Conservation (phyloP, 139 green algal species). For the Parachlorella kessleri region DNA sequence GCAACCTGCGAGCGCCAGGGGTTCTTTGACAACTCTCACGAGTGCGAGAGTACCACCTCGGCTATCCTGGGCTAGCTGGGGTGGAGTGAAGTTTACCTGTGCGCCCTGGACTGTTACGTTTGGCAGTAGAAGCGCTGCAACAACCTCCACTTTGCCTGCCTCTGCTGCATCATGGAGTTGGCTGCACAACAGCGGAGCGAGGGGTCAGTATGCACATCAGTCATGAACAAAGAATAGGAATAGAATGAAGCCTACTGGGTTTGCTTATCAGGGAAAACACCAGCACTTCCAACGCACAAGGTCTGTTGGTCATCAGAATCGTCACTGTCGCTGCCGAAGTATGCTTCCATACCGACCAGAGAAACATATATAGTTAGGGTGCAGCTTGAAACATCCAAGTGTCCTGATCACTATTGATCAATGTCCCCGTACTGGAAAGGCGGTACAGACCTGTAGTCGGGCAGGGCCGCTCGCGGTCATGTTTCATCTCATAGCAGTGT, state of each 20-base stretch:
- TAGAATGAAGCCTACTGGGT: background rate
- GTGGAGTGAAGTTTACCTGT: background rate
- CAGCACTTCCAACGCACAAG: background rate
- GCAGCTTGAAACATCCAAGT: no score
- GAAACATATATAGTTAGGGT: no score
- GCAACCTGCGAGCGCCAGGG: no score
- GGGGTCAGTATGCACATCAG: background rate
- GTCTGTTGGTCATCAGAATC: background rate
- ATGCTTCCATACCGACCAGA: no score
- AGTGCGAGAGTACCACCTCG: background rate
- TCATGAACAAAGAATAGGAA: background rate
- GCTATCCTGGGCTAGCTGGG: background rate
- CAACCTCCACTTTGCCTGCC: conserved; percentile 46
- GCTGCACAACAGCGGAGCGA: conserved; percentile 44
- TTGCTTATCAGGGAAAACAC: no score
- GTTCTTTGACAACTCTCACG: background rate
- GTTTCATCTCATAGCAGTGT: no score
- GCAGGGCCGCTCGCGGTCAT: no score
- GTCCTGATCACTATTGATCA: background rate
- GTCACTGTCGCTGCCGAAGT: background rate
- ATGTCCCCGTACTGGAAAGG: no score
- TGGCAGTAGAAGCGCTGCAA: conserved; percentile 48
- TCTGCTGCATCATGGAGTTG: conserved; percentile 71
- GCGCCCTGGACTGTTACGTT: background rate
- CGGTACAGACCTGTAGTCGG: no score